Percentiles rank a stretch among this genome's conserved stretches.
phyloP scores from a whole-genome alignment of 106 monocot species.

The Hemerocallis citrina region DNA sequence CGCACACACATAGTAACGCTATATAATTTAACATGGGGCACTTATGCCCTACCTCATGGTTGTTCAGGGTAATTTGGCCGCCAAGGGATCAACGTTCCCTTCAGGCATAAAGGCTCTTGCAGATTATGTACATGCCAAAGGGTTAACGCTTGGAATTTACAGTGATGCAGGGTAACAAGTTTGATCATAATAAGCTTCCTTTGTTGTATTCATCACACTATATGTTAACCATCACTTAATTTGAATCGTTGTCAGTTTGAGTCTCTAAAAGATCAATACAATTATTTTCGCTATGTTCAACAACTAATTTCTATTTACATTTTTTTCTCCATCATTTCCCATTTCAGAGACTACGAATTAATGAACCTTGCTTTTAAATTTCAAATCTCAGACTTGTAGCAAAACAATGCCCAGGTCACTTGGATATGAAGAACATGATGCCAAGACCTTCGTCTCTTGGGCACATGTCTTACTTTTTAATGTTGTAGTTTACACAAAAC shows the following conservation, averaged over 20 bases:
- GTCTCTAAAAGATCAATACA: too few relatives aligned
- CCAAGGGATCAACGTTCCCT: constrained; percentile 64
- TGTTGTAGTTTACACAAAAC: too few relatives aligned
- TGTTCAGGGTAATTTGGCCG: constrained; percentile 78
- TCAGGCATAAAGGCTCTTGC: constrained; percentile 86
- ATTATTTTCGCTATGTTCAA: too few relatives aligned
- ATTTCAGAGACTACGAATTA: neutral
- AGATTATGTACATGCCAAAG: constrained; percentile 76
- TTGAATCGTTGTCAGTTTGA: neutral
- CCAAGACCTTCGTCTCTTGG: constrained; percentile 79
- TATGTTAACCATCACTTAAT: too few relatives aligned
- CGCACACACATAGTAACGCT: too few relatives aligned
- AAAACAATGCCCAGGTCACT: constrained; percentile 82
- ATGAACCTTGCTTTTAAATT: neutral
- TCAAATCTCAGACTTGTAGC: constrained; percentile 65
- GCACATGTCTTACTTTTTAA: constrained; percentile 28
- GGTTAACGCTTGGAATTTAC: constrained; percentile 80
- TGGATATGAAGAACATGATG: constrained; percentile 76
- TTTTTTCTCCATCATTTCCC: too few relatives aligned
- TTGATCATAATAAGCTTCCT: too few relatives aligned
- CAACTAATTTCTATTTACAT: too few relatives aligned
- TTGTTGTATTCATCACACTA: too few relatives aligned
- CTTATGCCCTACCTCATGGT: too few relatives aligned
- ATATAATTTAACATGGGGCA: too few relatives aligned
- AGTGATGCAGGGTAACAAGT: constrained; percentile 95